A percentile compares a stretch with the other conserved stretches of the same genome.
Evolutionary conservation across 148 eudicot species (phyloP).

Genomic region (Rhododendron simsii): DNA sequence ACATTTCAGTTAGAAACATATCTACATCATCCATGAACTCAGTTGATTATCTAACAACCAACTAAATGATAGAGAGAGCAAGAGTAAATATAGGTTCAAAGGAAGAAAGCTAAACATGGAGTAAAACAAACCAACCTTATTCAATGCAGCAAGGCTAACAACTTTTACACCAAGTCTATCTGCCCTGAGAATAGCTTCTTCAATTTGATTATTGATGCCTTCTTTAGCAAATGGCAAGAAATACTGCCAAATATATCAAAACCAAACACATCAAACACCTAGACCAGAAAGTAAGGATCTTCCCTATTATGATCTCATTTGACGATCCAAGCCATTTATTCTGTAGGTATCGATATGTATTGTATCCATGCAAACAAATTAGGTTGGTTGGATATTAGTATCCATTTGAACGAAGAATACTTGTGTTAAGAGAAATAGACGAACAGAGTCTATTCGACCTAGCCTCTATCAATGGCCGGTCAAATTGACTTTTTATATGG

Average conservation of each 20-base stretch:
- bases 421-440: background rate
- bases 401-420: background rate
- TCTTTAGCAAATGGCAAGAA: conserved; percentile 52
- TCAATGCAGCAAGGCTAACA: conserved; percentile 49
- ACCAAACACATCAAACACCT: background rate
- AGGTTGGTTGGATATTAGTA: background rate
- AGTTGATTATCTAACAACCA: background rate
- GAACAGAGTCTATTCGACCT: background rate
- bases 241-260: conserved; percentile 17
- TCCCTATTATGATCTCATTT: background rate
- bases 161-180: conserved; percentile 52
- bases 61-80: background rate
- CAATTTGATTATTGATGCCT: conserved; percentile 47
- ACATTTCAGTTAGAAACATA: background rate
- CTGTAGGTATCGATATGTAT: background rate
- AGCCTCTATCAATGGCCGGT: background rate
- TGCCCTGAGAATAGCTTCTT: conserved; percentile 51
- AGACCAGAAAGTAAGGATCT: background rate
- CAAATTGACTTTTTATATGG: background rate
- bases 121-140: conserved; percentile 30
- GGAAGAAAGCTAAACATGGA: background rate
- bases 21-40: background rate
- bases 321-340: background rate
- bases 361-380: background rate
- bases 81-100: background rate